phyloP scores from a whole-genome alignment of 129 eudicot species.

The Tagetes erecta region DNA sequence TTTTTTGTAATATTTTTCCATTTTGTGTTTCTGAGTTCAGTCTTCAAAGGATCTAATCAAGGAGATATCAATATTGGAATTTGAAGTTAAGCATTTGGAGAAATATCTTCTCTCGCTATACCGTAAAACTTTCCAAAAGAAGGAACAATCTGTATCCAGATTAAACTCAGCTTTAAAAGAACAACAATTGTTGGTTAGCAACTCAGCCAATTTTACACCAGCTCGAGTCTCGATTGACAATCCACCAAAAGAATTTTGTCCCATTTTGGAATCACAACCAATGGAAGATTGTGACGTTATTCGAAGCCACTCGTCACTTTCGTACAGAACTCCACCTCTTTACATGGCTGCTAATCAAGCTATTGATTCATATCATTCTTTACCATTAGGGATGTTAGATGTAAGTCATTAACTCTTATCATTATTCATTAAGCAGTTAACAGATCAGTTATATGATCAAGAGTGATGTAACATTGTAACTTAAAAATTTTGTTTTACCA shows the following conservation, averaged over 20 bases:
- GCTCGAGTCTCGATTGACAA: constrained; percentile 33
- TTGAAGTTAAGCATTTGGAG: constrained; percentile 74
- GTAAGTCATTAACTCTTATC: constrained; percentile 30
- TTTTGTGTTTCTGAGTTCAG: constrained; percentile 39
- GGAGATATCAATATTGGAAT: constrained; percentile 70
- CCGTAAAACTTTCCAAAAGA: constrained; percentile 48
- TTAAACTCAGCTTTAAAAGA: constrained; percentile 23
- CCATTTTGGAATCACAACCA: constrained; percentile 35
- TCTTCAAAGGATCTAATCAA: constrained; percentile 71
- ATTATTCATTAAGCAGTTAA: neutral
- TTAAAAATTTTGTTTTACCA: constrained; percentile 28
- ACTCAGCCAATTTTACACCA: constrained; percentile 21
- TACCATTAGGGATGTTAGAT: constrained; percentile 79
- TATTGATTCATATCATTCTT: constrained; percentile 64
- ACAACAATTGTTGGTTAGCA: constrained; percentile 19
- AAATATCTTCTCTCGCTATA: constrained; percentile 74
- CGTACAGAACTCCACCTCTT: constrained; percentile 60
- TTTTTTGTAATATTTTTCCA: constrained; percentile 11
- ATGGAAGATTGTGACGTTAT: constrained; percentile 54
- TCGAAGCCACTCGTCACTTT: constrained; percentile 79
- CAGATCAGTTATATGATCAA: neutral
- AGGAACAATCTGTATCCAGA: constrained; percentile 37
- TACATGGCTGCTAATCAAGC: constrained; percentile 48
- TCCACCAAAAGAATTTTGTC: constrained; percentile 30
- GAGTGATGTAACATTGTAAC: neutral